phyloP scores from a whole-genome alignment of 495 filamentous ascomycete species.

The Elasticomyces elasticus region DNA sequence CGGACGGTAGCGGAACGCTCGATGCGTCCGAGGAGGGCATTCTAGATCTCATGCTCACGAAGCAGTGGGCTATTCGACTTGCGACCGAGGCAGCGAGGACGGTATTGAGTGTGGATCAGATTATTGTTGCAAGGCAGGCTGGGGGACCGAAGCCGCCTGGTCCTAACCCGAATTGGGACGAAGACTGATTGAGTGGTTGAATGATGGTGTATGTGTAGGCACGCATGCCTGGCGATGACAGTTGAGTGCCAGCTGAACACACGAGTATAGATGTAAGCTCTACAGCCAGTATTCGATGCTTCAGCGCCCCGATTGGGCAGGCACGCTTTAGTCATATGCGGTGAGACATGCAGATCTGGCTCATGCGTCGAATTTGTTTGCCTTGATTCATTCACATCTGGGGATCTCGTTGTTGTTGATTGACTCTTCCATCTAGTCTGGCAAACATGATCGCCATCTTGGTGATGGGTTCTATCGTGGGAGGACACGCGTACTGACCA shows the following conservation, averaged over 20 bases:
- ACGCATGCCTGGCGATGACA: not conserved
- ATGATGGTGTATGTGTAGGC: not conserved
- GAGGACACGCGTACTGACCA: too few relatives aligned
- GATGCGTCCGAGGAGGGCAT: slow-evolving; percentile 87
- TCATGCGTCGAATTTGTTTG: too few relatives aligned
- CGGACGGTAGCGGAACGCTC: slow-evolving; percentile 66
- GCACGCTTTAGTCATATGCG: too few relatives aligned
- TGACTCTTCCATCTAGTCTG: too few relatives aligned
- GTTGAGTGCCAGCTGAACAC: not conserved
- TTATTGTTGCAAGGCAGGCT: slow-evolving; percentile 95
- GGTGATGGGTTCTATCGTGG: too few relatives aligned
- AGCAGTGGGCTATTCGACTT: slow-evolving; percentile 92
- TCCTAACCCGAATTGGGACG: slow-evolving; percentile 87
- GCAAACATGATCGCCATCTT: too few relatives aligned
- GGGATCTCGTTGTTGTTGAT: too few relatives aligned
- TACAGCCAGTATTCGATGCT: too few relatives aligned
- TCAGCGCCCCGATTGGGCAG: too few relatives aligned
- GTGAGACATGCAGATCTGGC: too few relatives aligned
- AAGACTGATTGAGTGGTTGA: slow-evolving; percentile 43
- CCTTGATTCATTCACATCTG: too few relatives aligned
- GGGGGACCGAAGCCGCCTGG: slow-evolving; percentile 94
- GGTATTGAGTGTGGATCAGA: slow-evolving; percentile 94
- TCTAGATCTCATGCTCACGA: slow-evolving; percentile 79
- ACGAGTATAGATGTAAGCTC: not conserved
- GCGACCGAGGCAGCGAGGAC: slow-evolving; percentile 92